Conservation (phyloP, 1,284 basidiomycete species). For the Thelephora terrestris region DNA sequence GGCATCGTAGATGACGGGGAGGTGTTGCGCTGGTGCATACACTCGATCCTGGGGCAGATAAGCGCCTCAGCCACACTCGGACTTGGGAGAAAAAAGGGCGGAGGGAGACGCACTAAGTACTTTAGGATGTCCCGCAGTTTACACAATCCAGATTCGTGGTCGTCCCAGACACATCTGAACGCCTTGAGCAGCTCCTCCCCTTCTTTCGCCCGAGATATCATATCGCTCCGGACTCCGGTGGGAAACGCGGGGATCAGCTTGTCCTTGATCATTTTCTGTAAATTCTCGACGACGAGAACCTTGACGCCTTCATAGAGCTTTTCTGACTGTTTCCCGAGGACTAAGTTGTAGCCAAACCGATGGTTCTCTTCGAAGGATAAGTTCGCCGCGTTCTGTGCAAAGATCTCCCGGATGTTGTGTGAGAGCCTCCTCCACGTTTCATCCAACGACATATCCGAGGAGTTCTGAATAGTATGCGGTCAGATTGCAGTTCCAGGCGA, state of each 20-base stretch:
- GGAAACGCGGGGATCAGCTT: constrained; percentile 83
- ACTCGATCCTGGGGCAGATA: constrained; percentile 69
- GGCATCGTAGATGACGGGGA: constrained; percentile 76
- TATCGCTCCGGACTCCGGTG: constrained; percentile 40
- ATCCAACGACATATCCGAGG: constrained; percentile 55
- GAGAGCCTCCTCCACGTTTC: constrained; percentile 71
- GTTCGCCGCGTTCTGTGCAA: constrained; percentile 87
- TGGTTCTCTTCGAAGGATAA: constrained; percentile 98
- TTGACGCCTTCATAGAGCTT: constrained; percentile 85
- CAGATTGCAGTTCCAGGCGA: not conserved
- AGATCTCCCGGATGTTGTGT: constrained; percentile 88
- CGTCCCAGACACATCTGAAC: constrained; percentile 85
- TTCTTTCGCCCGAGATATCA: constrained; percentile 59
- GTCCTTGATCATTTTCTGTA: constrained; percentile 70
- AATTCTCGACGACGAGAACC: constrained; percentile 72
- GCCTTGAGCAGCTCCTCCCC: constrained; percentile 82
- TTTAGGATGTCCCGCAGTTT: constrained; percentile 88
- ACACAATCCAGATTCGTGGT: constrained; percentile 85
- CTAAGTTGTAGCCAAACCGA: constrained; percentile 90
- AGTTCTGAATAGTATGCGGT: constrained; percentile 35
- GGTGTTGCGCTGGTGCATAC: constrained; percentile 60
- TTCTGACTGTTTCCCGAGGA: constrained; percentile 79
- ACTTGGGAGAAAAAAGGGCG: no score
- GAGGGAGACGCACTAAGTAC: constrained; percentile 75
- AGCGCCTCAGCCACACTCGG: no score